Percentiles rank a stretch among this genome's conserved stretches.
These are phyloP conservation scores for Amphibolis antarctica DNA, from an alignment of 106 monocot genomes.

Conservation along the genomic window DNA sequence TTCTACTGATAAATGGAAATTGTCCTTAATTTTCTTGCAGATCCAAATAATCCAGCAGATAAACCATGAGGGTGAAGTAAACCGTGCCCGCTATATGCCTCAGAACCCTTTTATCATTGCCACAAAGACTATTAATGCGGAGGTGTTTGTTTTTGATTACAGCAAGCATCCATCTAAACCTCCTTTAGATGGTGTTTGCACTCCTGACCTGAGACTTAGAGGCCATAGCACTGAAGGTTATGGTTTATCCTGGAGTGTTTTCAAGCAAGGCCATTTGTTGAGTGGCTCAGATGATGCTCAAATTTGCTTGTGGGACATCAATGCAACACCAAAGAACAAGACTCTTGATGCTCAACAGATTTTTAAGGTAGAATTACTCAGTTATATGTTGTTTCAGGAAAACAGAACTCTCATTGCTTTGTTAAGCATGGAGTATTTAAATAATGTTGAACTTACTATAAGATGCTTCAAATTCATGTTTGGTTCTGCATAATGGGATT, in stretches of 20 bases:
- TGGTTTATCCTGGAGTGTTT: conserved; percentile 95
- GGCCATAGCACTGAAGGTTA: conserved; percentile 96
- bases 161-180: conserved; percentile 98
- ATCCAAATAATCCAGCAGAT: conserved; percentile 98
- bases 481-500: too few relatives aligned
- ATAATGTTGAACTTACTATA: too few relatives aligned
- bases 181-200: conserved; percentile 79
- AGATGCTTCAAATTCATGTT: too few relatives aligned
- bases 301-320: conserved; percentile 98
- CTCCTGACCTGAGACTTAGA: conserved; percentile 82
- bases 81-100: conserved; percentile 97
- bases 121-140: conserved; percentile 89
- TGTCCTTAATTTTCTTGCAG: conserved; percentile 22
- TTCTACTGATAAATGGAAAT: background rate
- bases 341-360: conserved; percentile 84
- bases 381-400: too few relatives aligned
- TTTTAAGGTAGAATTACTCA: conserved; percentile 59
- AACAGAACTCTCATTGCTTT: too few relatives aligned
- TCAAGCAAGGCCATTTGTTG: conserved; percentile 80
- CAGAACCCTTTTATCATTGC: conserved; percentile 94
- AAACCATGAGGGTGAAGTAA: conserved; percentile 98
- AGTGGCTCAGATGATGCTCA: conserved; percentile 99
- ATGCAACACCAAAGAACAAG: conserved; percentile 73
- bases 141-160: conserved; percentile 97
- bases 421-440: too few relatives aligned